Conservation (phyloP, 2,329 filamentous ascomycete species). For the Cladosporium sp. region DNA sequence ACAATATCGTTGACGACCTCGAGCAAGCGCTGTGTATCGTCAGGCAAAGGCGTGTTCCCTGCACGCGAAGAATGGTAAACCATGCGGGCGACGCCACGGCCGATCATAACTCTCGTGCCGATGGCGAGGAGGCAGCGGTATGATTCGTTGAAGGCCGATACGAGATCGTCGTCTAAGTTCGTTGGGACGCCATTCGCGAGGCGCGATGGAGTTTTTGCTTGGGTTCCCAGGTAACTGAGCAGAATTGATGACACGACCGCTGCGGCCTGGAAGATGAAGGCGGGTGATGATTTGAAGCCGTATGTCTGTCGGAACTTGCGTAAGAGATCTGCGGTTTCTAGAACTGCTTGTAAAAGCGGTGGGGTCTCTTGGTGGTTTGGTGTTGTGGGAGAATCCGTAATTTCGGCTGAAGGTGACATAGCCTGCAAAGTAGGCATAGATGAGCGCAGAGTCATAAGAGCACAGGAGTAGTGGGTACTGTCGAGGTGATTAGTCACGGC, state of each 20-base stretch:
- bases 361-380: neutral
- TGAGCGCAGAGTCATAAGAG: neutral
- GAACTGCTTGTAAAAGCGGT: neutral
- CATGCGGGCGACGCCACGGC: conserved; percentile 5
- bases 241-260: conserved; percentile 4
- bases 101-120: conserved; percentile 11
- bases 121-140: conserved; percentile 14
- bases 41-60: neutral
- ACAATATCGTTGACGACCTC: neutral
- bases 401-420: neutral
- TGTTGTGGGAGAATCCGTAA: neutral
- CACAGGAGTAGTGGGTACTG: neutral
- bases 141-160: neutral
- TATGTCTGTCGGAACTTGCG: neutral
- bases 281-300: neutral
- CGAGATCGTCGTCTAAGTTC: neutral
- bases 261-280: conserved; percentile 7
- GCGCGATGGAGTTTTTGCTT: neutral
- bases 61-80: conserved; percentile 3
- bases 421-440: neutral
- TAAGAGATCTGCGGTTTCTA: neutral
- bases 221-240: neutral
- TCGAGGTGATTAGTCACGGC: neutral
- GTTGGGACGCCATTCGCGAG: too few relatives aligned
- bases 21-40: neutral